These are phyloP conservation scores for Striga hermonthica DNA, from an alignment of 305 asterid species.

Conservation along the genomic window DNA sequence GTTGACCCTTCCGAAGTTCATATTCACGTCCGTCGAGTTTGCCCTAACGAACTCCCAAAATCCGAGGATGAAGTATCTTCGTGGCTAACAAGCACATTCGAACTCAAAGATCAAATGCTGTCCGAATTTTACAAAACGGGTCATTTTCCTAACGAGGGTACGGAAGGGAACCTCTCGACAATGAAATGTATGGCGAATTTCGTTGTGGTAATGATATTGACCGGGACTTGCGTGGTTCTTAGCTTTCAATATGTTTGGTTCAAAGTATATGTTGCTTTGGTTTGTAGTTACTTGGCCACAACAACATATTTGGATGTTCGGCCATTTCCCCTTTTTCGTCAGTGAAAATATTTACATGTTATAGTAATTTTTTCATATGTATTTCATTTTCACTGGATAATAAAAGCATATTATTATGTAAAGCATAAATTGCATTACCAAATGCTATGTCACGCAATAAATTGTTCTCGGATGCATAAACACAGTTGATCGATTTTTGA, in stretches of 20 bases:
- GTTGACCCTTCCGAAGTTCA: slow-evolving; percentile 91
- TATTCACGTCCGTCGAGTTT: slow-evolving; percentile 59
- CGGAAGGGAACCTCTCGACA: slow-evolving; percentile 54
- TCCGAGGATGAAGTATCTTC: slow-evolving; percentile 51
- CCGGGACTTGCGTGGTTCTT: slow-evolving; percentile 51
- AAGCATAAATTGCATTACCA: too few relatives aligned
- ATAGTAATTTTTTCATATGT: neutral
- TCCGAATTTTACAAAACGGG: slow-evolving; percentile 58
- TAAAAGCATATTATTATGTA: too few relatives aligned
- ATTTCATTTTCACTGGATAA: too few relatives aligned
- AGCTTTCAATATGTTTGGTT: slow-evolving; percentile 70
- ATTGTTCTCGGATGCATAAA: too few relatives aligned
- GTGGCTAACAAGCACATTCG: slow-evolving; percentile 73
- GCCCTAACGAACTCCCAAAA: slow-evolving; percentile 49
- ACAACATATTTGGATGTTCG: slow-evolving; percentile 53
- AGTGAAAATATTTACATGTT: slow-evolving; percentile 6
- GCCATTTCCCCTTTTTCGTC: slow-evolving; percentile 43
- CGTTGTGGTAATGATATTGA: slow-evolving; percentile 49
- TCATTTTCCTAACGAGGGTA: slow-evolving; percentile 64
- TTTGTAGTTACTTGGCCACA: slow-evolving; percentile 49
- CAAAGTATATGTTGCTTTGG: slow-evolving; percentile 61
- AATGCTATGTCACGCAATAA: too few relatives aligned
- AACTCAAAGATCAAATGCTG: slow-evolving; percentile 61
- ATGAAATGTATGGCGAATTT: slow-evolving; percentile 51
- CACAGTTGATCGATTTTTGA: too few relatives aligned